Evolutionary conservation across 163 green algal genomes (phyloP), one percentile per base, ranked within the genome.

Genomic region (Trebouxia gelatinosa): DNA sequence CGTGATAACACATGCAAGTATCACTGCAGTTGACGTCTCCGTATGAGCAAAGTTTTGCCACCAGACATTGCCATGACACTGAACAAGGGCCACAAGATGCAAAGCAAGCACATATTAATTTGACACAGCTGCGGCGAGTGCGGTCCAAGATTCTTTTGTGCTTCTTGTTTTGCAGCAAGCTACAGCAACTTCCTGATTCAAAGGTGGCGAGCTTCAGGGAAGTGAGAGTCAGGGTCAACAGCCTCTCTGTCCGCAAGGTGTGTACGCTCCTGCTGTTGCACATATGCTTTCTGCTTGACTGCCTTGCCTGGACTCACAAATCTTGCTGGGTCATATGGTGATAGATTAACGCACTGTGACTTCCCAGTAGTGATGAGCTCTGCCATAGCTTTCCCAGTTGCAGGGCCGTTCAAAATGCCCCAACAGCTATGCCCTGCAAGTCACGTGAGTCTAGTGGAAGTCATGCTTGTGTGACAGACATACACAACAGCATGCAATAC

Each of bases 321-420:
- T 6, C 88, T 68, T 2, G 75, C 78, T 23, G 91, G 91, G 74
- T 88, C 83, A 68, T 93, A 90, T 0, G 84, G 61, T 7, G 58
- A 34, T 16, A 94, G 32, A 65, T 87, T 65, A 0, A 91, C 77
- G 28, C 58, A 83, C 19, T 3, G 82, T 13, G 74, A 66, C 0
- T 28, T 32, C 13, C 88, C 90, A 40, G 89, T 80, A 32, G 88
- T 37, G 19, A 97, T 91, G n/a, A 93, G 65, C 74, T 96, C 92
- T 5, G 92, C 87, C 35, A 97, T 57, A 5, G 88, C 83, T 78
- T 90, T 81, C 5, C 93, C 93, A 26, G 92, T 97, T 28, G 87
- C 92, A 6, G 92, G 92, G 0, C 74, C 91, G 59, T 95, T 93
- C 2, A 95, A 79, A 68, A 97, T 95, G 51, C 93, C 93, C 93